A percentile compares a stretch with the other conserved stretches of the same genome.
These are phyloP conservation scores for Meripilus lineatus DNA, from an alignment of 1,284 basidiomycete genomes.

Conservation along the genomic window DNA sequence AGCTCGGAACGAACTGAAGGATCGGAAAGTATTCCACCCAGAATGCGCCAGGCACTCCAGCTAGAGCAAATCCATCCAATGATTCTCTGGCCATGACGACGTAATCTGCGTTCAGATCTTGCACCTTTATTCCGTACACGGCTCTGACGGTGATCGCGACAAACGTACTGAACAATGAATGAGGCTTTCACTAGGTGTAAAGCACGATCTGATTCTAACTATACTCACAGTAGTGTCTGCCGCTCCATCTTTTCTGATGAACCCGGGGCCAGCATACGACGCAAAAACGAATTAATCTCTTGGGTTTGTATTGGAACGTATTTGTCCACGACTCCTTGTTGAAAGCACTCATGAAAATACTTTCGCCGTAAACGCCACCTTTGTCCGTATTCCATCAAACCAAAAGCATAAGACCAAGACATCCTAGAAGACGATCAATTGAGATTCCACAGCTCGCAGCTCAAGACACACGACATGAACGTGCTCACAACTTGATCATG, in stretches of 20 bases:
- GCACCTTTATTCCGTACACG: constrained; percentile 12
- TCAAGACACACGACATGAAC: no score
- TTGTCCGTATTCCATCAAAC: neutral
- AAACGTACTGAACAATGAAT: no score
- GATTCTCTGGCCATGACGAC: constrained; percentile 11
- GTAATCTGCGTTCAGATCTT: constrained; percentile 7
- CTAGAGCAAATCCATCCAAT: constrained; percentile 5
- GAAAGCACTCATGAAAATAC: neutral
- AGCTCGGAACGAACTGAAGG: constrained; percentile 16
- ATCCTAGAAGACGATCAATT: neutral
- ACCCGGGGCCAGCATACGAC: neutral
- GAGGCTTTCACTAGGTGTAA: neutral
- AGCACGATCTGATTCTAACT: neutral
- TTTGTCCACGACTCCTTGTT: neutral
- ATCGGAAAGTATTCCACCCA: constrained; percentile 15
- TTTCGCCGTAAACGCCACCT: neutral
- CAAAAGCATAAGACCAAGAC: neutral
- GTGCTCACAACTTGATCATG: constrained; percentile 1
- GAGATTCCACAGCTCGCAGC: neutral
- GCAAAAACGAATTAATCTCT: neutral
- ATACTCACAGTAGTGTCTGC: neutral
- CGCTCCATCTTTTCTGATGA: neutral
- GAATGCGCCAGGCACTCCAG: constrained; percentile 8
- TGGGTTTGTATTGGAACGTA: neutral
- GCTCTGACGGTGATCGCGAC: constrained; percentile 11